Evolutionary conservation across 106 monocot species (phyloP).

Genomic region (Allium cepa): DNA sequence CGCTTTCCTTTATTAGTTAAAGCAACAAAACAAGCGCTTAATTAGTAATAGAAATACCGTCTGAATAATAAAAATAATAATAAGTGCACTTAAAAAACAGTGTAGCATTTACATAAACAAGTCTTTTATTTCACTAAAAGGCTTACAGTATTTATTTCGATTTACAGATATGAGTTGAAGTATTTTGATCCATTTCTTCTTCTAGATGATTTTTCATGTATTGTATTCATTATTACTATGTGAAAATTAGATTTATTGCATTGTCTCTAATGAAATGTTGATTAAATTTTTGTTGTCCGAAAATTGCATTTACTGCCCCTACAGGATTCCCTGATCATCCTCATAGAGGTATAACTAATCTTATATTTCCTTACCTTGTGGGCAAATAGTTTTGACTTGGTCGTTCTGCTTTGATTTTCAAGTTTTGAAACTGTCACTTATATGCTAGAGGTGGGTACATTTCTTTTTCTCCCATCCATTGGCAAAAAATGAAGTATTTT

Average conservation of each 20-base stretch:
- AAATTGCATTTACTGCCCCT: constrained; percentile 57
- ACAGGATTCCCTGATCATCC: constrained; percentile 93
- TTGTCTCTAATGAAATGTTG: too few species aligned
- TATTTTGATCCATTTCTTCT: constrained; percentile 73
- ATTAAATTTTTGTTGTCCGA: neutral
- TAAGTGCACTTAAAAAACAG: too few species aligned
- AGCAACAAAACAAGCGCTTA: too few species aligned
- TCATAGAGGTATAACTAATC: constrained; percentile 55
- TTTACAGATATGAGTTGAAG: constrained; percentile 45
- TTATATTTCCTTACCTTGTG: neutral
- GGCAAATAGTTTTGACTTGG: neutral
- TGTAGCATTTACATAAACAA: too few species aligned
- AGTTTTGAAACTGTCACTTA: constrained; percentile 88
- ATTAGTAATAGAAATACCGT: too few species aligned
- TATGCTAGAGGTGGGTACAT: constrained; percentile 61
- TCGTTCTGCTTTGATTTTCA: constrained; percentile 11
- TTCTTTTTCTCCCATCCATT: neutral
- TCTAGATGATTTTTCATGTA: constrained; percentile 69
- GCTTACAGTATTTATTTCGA: neutral
- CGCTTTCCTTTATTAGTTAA: too few species aligned
- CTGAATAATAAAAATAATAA: too few species aligned
- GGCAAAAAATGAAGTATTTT: neutral
- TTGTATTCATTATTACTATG: neutral
- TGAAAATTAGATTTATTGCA: too few species aligned
- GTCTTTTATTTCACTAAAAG: too few species aligned